phyloP scores from a whole-genome alignment of 805 yeast genomes.

The Yamadazyma akitaensis region DNA sequence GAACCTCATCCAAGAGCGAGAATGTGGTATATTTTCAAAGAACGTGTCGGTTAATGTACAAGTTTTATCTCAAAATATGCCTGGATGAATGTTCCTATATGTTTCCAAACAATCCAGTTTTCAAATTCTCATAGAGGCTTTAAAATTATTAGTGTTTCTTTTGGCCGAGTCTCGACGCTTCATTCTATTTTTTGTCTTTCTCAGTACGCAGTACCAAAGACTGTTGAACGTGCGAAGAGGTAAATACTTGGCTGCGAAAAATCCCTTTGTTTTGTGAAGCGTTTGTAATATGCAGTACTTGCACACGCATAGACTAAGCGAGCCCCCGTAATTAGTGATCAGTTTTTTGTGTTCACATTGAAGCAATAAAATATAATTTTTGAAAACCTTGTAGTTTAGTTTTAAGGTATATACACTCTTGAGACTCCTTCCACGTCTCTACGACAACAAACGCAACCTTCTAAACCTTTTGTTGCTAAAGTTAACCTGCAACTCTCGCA shows the following conservation, averaged over 20 bases:
- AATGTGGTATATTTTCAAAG: too few species aligned
- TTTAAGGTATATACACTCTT: conserved; percentile 55
- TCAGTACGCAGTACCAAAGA: not conserved
- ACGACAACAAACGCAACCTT: conserved; percentile 84
- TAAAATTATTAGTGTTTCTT: too few species aligned
- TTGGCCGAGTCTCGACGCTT: too few species aligned
- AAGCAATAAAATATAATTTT: not conserved
- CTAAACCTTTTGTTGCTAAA: conserved; percentile 67
- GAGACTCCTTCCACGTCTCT: conserved; percentile 66
- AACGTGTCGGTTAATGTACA: too few species aligned
- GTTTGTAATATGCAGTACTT: not conserved
- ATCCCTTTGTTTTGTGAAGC: not conserved
- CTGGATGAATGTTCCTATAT: too few species aligned
- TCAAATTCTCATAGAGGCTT: too few species aligned
- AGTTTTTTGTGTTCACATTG: not conserved
- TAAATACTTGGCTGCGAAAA: not conserved
- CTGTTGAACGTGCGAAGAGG: too few species aligned
- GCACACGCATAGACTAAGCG: not conserved
- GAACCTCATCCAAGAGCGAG: too few species aligned
- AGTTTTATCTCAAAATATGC: too few species aligned
- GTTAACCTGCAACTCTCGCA: conserved; percentile 82
- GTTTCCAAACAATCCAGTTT: too few species aligned
- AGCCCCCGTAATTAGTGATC: too few species aligned
- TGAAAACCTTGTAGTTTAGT: not conserved
- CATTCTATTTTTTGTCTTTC: too few species aligned